Base-by-base conservation (phyloP, 2,329 filamentous ascomycete genomes). In the Diaporthe eres region DNA sequence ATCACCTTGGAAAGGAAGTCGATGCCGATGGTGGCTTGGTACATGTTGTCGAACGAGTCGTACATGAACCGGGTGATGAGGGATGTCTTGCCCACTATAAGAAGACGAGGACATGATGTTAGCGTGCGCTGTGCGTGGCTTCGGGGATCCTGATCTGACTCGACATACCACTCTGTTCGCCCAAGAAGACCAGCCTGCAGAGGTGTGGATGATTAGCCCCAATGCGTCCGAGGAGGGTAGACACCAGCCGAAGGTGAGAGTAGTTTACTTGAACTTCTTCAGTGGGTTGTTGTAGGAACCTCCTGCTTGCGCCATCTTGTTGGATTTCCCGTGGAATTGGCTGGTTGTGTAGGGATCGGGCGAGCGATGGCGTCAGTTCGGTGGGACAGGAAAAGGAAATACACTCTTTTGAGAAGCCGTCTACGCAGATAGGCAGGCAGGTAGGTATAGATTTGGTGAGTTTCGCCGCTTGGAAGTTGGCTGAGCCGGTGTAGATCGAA, bases 51-150 rank as follows among this genome's bases (percentile, higher is more conserved):
- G 89, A 99, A 99, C 65, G 97, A 98, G 87, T 99, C 97, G 90
- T 99, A 99, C 97, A 99, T 99, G 90, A 99, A 99, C 79, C 97
- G 93, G 79, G 97, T 99, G 85, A 99, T 99, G 81, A 99, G 88
- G 77, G 97, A 99, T 44, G 97, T 99, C 89, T 99, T 99, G 84
- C 97, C 97, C 81, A 99, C 97, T 98, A 84, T 79, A 22, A n/a
- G 34, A 28, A 55, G 34, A 10, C 49, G 65, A 70, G 25, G 31
- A 25, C 9, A 12, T 5, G 22, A 22, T 13, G 13, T 75, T 53
- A 70, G 73, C 47, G 19, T n/a, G 49, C 37, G 55, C 39, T 67
- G 9, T 31, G 22, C 25, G 42, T 57, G 28, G 44, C 28, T 31
- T 25, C n/a, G 51, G 60, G 28, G 47, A 55, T 39, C 34, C 28